Evolutionary conservation across 345 rosid species (phyloP).

Genomic region (Citrus cavaleriei): DNA sequence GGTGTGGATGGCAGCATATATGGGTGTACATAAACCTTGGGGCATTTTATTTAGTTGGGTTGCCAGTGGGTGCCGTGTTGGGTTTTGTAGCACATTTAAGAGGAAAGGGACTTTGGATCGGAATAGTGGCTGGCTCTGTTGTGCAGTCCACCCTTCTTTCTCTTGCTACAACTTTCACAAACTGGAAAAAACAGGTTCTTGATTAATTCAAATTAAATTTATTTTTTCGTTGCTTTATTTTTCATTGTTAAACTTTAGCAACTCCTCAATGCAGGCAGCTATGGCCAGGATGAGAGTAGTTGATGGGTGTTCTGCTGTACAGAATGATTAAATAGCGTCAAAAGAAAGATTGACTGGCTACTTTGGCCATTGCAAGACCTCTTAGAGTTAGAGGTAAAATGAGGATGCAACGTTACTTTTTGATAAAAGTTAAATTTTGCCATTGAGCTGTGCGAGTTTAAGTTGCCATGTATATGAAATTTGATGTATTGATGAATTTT

Average conservation of each 20-base stretch:
- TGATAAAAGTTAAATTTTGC: background rate
- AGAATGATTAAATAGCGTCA: background rate
- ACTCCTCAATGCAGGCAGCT: conserved; percentile 11
- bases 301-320: background rate
- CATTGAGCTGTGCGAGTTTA: background rate
- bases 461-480: no score
- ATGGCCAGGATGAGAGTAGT: conserved; percentile 17
- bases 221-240: background rate
- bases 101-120: conserved; percentile 45
- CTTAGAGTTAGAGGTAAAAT: background rate
- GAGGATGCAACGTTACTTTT: background rate
- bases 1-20: conserved; percentile 39
- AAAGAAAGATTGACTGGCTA: background rate
- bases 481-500: no score
- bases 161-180: conserved; percentile 13
- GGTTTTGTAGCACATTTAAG: conserved; percentile 24
- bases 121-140: conserved; percentile 28
- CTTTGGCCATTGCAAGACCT: background rate
- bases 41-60: conserved; percentile 35
- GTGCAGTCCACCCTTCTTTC: conserved; percentile 26
- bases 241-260: background rate
- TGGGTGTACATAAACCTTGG: conserved; percentile 34
- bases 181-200: conserved; percentile 41
- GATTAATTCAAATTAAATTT: background rate
- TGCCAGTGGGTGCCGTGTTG: conserved; percentile 22